A percentile compares a stretch with the other conserved stretches of the same genome.
phyloP scores from a whole-genome alignment of 1,284 basidiomycete species.

The Cutaneotrichosporon dermatis region DNA sequence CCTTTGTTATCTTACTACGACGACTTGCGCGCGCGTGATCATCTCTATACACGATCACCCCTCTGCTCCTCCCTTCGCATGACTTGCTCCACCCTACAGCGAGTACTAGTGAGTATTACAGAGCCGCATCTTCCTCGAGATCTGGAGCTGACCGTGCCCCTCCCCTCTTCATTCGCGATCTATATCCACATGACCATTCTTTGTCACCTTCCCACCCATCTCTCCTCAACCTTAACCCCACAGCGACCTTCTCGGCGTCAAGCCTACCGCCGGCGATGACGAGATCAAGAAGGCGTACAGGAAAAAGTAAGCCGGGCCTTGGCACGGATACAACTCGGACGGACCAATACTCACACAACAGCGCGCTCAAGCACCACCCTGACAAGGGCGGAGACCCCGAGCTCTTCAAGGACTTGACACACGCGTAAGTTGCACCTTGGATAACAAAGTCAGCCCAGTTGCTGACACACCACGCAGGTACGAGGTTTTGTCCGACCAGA shows the following conservation, averaged over 20 bases:
- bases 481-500: constrained; percentile 84
- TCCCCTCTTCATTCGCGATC: not conserved
- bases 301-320: constrained; percentile 80
- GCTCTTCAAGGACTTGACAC: constrained; percentile 94
- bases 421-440: constrained; percentile 85
- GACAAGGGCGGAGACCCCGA: constrained; percentile 98
- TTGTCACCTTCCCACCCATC: not conserved
- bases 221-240: constrained; percentile 3
- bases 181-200: no score
- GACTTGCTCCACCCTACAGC: constrained; percentile 49
- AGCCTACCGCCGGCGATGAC: constrained; percentile 68
- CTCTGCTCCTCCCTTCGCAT: not conserved
- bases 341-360: constrained; percentile 46
- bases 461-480: constrained; percentile 57
- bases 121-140: not conserved
- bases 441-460: no score
- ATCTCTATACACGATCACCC: not conserved
- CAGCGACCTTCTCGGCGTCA: constrained; percentile 71
- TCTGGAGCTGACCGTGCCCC: constrained; percentile 6
- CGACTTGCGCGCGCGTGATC: not conserved
- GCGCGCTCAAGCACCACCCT: constrained; percentile 84
- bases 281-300: constrained; percentile 93
- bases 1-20: not conserved
- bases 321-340: no score
- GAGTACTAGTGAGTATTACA: constrained; percentile 62